These are phyloP conservation scores for Fusarium papillatum DNA, from an alignment of 2,329 filamentous ascomycete genomes.

Conservation along the genomic window DNA sequence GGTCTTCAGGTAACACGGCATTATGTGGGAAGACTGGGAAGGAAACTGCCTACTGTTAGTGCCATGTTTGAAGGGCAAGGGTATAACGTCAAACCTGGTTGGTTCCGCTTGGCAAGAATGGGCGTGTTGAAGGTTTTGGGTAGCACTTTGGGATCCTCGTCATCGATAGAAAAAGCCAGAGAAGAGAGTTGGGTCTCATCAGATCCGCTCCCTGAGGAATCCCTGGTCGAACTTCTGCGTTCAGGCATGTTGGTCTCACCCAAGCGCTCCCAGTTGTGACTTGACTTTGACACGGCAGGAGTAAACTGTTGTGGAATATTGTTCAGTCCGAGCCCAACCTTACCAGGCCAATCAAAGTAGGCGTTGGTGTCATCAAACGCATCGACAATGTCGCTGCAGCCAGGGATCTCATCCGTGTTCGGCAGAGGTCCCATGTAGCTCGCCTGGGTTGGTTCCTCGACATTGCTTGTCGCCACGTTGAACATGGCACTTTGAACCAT, in stretches of 20 bases:
- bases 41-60: conserved; percentile 16
- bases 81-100: conserved; percentile 31
- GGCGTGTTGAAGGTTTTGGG: conserved; percentile 60
- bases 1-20: conserved; percentile 45
- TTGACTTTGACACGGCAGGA: conserved; percentile 3
- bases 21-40: conserved; percentile 37
- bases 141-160: conserved; percentile 38
- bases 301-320: background rate
- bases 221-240: conserved; percentile 44
- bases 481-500: background rate
- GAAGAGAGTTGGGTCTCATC: conserved; percentile 19
- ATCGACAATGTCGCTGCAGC: conserved; percentile 25
- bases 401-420: conserved; percentile 1
- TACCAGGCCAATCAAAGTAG: conserved; percentile 47
- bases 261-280: conserved; percentile 44
- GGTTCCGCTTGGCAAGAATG: conserved; percentile 39
- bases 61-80: background rate
- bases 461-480: background rate
- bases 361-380: conserved; percentile 38
- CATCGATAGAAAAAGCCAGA: conserved; percentile 49
- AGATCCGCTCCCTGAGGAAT: conserved; percentile 13
- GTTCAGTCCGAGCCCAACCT: conserved; percentile 30
- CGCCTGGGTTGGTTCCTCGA: background rate
- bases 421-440: conserved; percentile 2
- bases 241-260: conserved; percentile 60